phyloP scores from a whole-genome alignment of 2,329 filamentous ascomycete genomes.

The Periconia sp. region DNA sequence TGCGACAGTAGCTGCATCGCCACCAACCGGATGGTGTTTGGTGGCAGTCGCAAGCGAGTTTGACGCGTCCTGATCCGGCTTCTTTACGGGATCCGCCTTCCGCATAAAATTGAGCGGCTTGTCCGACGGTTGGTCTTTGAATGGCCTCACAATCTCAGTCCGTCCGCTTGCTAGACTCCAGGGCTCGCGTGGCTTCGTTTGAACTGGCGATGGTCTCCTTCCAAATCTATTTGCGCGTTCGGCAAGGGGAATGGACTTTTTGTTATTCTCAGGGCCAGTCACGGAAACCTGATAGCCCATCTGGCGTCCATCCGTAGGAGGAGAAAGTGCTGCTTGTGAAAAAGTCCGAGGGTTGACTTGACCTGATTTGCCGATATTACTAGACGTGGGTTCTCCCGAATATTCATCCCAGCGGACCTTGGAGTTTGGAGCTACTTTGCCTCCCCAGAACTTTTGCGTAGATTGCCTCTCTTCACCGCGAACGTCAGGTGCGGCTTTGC shows the following conservation, averaged over 20 bases:
- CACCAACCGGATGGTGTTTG: slow-evolving; percentile 19
- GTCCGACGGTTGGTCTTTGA: slow-evolving; percentile 61
- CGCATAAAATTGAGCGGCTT: slow-evolving; percentile 57
- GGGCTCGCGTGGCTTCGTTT: slow-evolving; percentile 50
- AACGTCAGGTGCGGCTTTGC: slow-evolving; percentile 29
- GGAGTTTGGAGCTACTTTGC: slow-evolving; percentile 36
- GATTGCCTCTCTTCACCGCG: slow-evolving; percentile 20
- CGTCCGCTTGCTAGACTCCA: slow-evolving; percentile 77
- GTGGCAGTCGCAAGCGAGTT: slow-evolving; percentile 28
- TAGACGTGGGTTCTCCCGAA: slow-evolving; percentile 66
- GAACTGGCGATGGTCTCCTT: slow-evolving; percentile 35
- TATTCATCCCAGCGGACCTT: slow-evolving; percentile 63
- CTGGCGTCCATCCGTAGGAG: slow-evolving; percentile 12
- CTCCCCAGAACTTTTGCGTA: slow-evolving; percentile 39
- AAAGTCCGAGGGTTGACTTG: slow-evolving; percentile 57
- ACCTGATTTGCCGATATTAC: slow-evolving; percentile 53
- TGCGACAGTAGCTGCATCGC: slow-evolving; percentile 36
- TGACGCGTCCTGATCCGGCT: slow-evolving; percentile 19
- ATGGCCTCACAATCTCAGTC: slow-evolving; percentile 63
- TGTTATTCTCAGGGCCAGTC: slow-evolving; percentile 20
- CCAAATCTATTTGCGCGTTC: slow-evolving; percentile 32
- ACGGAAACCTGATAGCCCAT: slow-evolving; percentile 41
- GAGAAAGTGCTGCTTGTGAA: slow-evolving; percentile 19
- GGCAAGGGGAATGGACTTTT: slow-evolving; percentile 31
- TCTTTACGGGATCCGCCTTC: slow-evolving; percentile 26